Evolutionary conservation across 176 grass and related monocot genomes (phyloP).

Genomic region (Lolium rigidum): DNA sequence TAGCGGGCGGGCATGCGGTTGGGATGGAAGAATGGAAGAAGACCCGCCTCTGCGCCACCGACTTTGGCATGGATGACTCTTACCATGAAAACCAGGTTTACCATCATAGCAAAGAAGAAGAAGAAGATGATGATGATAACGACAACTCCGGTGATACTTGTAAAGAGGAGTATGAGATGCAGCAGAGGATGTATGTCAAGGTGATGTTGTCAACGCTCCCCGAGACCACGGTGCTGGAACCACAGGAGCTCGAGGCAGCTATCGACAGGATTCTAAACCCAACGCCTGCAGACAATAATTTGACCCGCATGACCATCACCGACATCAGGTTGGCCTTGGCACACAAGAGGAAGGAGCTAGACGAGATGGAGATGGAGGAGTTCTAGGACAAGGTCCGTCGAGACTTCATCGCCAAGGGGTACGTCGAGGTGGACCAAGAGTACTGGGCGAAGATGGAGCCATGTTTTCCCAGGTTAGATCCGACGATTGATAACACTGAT

Average conservation of each 20-base stretch:
- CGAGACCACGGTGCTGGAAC: neutral
- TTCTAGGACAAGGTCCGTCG: too few species aligned
- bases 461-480: neutral
- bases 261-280: neutral
- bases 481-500: neutral
- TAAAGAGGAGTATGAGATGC: neutral
- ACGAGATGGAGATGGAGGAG: neutral
- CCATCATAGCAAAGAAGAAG: neutral
- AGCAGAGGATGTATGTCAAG: neutral
- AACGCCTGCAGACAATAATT: neutral
- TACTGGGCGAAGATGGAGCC: neutral
- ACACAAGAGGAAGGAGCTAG: neutral
- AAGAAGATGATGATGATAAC: neutral
- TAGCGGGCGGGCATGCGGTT: neutral
- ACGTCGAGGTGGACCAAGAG: conserved; percentile 8
- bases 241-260: neutral
- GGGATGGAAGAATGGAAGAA: neutral
- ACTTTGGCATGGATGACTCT: neutral
- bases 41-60: neutral
- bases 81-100: neutral
- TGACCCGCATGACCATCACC: neutral
- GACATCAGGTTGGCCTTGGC: neutral
- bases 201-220: neutral
- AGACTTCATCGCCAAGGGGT: neutral
- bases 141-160: neutral